Percentiles rank a stretch among this genome's conserved stretches.
phyloP scores from a whole-genome alignment of 176 grass and related monocot species.

The Rhynchospora pubera region DNA sequence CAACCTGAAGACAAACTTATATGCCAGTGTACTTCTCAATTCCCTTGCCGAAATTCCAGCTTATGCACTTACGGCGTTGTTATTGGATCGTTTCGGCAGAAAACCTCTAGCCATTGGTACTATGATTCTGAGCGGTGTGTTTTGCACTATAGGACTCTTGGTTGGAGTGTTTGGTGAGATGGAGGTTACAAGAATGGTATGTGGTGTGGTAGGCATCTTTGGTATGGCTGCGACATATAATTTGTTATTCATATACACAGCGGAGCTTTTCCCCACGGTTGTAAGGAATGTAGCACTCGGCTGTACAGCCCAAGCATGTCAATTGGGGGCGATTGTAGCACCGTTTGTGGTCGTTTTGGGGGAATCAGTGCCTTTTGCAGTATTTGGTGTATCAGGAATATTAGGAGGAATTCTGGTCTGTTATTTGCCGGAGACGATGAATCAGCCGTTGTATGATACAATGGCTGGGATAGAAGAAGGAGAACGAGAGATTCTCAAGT shows the following conservation, averaged over 20 bases:
- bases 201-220: conserved; percentile 71
- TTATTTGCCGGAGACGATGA: conserved; percentile 75
- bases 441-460: conserved; percentile 71
- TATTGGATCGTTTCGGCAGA: conserved; percentile 46
- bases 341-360: conserved; percentile 69
- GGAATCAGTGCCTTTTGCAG: conserved; percentile 44
- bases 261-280: conserved; percentile 82
- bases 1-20: conserved; percentile 84
- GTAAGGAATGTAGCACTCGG: conserved; percentile 67
- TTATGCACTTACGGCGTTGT: conserved; percentile 41
- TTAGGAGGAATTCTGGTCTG: conserved; percentile 35
- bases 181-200: conserved; percentile 50
- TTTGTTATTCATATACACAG: conserved; percentile 63
- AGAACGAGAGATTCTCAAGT: conserved; percentile 30
- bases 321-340: conserved; percentile 71
- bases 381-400: conserved; percentile 58
- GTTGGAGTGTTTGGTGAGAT: conserved; percentile 15
- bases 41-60: conserved; percentile 66
- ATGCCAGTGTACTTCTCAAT: conserved; percentile 54
- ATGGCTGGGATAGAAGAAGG: conserved; percentile 66
- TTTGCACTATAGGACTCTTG: conserved; percentile 45
- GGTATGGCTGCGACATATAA: conserved; percentile 77
- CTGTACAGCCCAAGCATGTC: conserved; percentile 37
- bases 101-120: conserved; percentile 50
- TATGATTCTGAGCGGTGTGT: conserved; percentile 57